Percentiles rank a stretch among this genome's conserved stretches.
Evolutionary conservation across 1,284 basidiomycete genomes (phyloP).

Genomic region (Wallemia ichthyophaga): DNA sequence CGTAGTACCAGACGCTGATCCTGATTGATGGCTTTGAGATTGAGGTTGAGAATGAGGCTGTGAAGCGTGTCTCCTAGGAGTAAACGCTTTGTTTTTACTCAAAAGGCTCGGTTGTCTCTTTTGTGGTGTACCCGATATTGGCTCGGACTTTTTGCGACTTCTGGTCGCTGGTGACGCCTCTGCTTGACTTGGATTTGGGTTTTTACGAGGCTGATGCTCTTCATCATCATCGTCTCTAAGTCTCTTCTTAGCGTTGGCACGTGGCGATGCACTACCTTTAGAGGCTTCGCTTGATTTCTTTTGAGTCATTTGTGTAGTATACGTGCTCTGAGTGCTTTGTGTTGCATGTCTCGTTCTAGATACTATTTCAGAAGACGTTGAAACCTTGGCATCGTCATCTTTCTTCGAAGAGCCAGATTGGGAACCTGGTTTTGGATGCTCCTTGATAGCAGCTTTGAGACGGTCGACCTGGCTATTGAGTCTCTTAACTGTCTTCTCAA

Average conservation of each 20-base stretch:
- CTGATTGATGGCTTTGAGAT: too few relatives aligned
- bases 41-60: not conserved
- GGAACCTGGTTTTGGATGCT: not conserved
- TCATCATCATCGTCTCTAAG: not conserved
- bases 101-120: not conserved
- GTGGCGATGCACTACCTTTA: not conserved
- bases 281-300: too few relatives aligned
- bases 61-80: not conserved
- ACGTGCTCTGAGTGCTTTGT: too few relatives aligned
- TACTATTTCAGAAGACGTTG: too few relatives aligned
- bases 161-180: not conserved
- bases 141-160: not conserved
- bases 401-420: not conserved
- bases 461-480: not conserved
- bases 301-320: too few relatives aligned
- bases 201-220: not conserved
- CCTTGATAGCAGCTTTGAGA: not conserved
- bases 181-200: not conserved
- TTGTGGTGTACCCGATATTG: not conserved
- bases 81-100: not conserved
- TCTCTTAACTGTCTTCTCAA: not conserved
- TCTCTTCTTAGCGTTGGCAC: not conserved
- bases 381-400: not conserved
- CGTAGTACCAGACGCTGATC: not conserved
- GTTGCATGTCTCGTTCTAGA: too few relatives aligned